Evolutionary conservation across 1,139 yeast species (phyloP).

Genomic region (Candida sanyaensis): DNA sequence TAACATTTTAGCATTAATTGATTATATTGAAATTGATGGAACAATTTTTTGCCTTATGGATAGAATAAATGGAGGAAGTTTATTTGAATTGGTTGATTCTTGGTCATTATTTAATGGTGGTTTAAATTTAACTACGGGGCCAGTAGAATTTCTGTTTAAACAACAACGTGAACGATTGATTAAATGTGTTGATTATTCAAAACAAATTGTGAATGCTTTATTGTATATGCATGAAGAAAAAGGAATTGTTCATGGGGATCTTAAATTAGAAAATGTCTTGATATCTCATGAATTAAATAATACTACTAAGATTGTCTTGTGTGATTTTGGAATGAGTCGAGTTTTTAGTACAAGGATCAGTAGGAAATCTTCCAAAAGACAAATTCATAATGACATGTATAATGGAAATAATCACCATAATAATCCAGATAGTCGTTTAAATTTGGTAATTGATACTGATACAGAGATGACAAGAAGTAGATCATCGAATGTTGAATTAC

Average conservation of each 20-base stretch:
- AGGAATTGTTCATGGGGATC: slow-evolving; percentile 84
- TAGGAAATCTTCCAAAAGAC: slow-evolving; percentile 24
- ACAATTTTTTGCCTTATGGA: slow-evolving; percentile 75
- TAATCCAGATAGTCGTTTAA: neutral
- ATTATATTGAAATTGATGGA: slow-evolving; percentile 60
- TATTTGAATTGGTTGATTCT: slow-evolving; percentile 70
- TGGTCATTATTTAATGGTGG: slow-evolving; percentile 57
- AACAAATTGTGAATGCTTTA: slow-evolving; percentile 64
- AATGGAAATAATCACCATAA: neutral
- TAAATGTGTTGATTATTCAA: slow-evolving; percentile 19
- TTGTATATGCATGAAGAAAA: slow-evolving; percentile 66
- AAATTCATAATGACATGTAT: neutral
- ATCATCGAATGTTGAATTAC: slow-evolving; percentile 38
- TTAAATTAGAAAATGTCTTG: slow-evolving; percentile 84
- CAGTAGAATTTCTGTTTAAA: slow-evolving; percentile 31
- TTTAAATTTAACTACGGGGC: slow-evolving; percentile 27
- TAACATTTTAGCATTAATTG: slow-evolving; percentile 62
- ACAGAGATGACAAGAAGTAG: slow-evolving; percentile 44
- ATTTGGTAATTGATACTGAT: slow-evolving; percentile 5
- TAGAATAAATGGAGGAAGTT: slow-evolving; percentile 75
- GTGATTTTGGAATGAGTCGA: slow-evolving; percentile 87
- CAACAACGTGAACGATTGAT: slow-evolving; percentile 25
- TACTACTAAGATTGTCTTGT: slow-evolving; percentile 46
- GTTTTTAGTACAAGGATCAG: slow-evolving; percentile 33
- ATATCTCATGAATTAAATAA: slow-evolving; percentile 38